These are phyloP conservation scores for Annulohypoxylon truncatum DNA, from an alignment of 2,329 filamentous ascomycete genomes.

Conservation along the genomic window DNA sequence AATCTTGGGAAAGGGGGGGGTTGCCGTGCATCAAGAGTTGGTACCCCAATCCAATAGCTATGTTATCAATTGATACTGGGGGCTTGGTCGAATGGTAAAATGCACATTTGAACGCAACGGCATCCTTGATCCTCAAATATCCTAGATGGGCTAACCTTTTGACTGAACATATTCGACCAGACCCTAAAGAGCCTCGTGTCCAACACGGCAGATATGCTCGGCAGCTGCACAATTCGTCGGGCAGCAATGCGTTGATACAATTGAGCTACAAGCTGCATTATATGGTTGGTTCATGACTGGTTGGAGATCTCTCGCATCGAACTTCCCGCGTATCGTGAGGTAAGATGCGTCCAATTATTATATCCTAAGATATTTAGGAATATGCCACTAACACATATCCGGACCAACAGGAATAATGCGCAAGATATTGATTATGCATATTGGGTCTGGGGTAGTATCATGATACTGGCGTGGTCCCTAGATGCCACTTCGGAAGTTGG, in stretches of 20 bases:
- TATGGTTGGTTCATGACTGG: constrained; percentile 8
- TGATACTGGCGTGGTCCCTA: too few species aligned
- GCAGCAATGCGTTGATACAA: constrained; percentile 7
- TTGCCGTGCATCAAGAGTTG: too few species aligned
- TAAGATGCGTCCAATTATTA: constrained; percentile 4
- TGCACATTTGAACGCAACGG: background rate
- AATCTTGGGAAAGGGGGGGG: too few species aligned
- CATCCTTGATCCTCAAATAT: background rate
- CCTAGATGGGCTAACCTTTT: background rate
- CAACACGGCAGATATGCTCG: background rate
- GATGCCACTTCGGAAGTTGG: too few species aligned
- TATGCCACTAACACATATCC: background rate
- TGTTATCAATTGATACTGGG: background rate
- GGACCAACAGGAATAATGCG: background rate
- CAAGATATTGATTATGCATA: background rate
- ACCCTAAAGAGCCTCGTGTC: constrained; percentile 25
- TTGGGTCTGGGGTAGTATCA: too few species aligned
- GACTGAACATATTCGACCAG: background rate
- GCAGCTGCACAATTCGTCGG: constrained; percentile 19
- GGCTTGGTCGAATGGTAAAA: background rate
- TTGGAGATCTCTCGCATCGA: constrained; percentile 1
- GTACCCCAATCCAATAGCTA: too few species aligned
- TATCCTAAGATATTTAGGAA: too few species aligned
- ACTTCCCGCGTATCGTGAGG: background rate
- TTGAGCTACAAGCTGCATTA: background rate